phyloP scores from a whole-genome alignment of 1,139 yeast genomes.

The Hansenula sp. region DNA sequence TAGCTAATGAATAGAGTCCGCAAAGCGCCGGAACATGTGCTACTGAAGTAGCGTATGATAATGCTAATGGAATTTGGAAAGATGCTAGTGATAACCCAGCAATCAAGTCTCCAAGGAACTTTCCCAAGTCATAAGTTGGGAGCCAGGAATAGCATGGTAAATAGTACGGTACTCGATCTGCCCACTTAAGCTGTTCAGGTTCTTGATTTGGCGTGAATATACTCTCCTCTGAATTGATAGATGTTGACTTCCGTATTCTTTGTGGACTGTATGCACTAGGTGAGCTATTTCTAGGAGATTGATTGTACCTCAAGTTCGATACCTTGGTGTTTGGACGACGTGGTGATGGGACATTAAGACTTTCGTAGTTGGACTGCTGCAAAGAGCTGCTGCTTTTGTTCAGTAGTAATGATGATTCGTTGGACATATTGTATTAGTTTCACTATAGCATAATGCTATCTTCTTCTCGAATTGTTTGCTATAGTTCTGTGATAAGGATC shows the following conservation, averaged over 20 bases:
- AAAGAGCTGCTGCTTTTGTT: constrained; percentile 3
- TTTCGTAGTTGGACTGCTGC: constrained; percentile 9
- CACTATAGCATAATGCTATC: not conserved
- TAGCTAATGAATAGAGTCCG: constrained; percentile 77
- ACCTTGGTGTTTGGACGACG: constrained; percentile 19
- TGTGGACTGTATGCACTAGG: constrained; percentile 4
- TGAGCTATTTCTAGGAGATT: not conserved
- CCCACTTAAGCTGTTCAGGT: constrained; percentile 23
- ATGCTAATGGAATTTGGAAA: constrained; percentile 84
- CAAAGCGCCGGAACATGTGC: constrained; percentile 89
- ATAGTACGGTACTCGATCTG: constrained; percentile 53
- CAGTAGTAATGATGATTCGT: constrained; percentile 8
- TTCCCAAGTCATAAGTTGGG: constrained; percentile 47
- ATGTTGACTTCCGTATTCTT: constrained; percentile 5
- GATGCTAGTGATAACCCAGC: constrained; percentile 90
- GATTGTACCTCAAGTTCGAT: constrained; percentile 7
- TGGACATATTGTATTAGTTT: not conserved
- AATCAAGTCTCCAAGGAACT: constrained; percentile 66
- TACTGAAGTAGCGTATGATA: constrained; percentile 84
- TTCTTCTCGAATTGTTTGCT: no score
- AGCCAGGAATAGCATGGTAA: constrained; percentile 83
- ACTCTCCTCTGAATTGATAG: constrained; percentile 10
- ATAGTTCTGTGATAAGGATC: no score
- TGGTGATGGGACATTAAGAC: constrained; percentile 9
- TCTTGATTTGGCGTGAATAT: constrained; percentile 9